These are phyloP conservation scores for Botrytis cinerea DNA, from an alignment of 2,329 filamentous ascomycete species.

Conservation along the genomic window DNA sequence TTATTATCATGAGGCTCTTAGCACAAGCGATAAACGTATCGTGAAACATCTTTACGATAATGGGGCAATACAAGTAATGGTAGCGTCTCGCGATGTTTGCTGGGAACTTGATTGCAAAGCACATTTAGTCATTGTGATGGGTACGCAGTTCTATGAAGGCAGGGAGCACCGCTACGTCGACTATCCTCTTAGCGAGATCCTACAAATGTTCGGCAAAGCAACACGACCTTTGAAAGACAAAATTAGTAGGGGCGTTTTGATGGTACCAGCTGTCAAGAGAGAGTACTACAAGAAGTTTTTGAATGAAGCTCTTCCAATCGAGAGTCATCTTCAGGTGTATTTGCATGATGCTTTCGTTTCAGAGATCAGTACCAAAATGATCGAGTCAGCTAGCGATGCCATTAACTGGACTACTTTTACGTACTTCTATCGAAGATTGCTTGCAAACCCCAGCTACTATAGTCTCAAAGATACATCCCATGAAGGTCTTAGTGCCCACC, in stretches of 20 bases:
- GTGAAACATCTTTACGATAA: constrained; percentile 85
- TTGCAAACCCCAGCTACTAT: constrained; percentile 97
- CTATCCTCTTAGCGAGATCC: constrained; percentile 87
- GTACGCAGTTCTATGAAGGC: constrained; percentile 95
- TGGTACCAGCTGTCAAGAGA: constrained; percentile 91
- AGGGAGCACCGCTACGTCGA: constrained; percentile 96
- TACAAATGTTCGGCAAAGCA: constrained; percentile 98
- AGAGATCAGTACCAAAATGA: constrained; percentile 94
- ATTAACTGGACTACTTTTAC: constrained; percentile 99
- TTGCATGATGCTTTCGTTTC: constrained; percentile 96
- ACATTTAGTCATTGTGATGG: constrained; percentile 94
- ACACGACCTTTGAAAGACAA: constrained; percentile 77
- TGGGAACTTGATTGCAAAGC: constrained; percentile 91
- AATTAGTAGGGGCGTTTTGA: constrained; percentile 85
- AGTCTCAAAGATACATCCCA: constrained; percentile 84
- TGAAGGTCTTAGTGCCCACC: constrained; percentile 88
- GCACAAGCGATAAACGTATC: constrained; percentile 85
- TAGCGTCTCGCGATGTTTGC: constrained; percentile 84
- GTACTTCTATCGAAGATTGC: constrained; percentile 92
- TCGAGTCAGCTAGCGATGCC: constrained; percentile 92
- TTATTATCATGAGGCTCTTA: constrained; percentile 95
- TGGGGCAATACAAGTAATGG: constrained; percentile 70
- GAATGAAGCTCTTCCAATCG: constrained; percentile 91
- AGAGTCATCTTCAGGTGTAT: constrained; percentile 89
- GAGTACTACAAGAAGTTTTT: constrained; percentile 99